These are phyloP conservation scores for Infundibulicybe gibba DNA, from an alignment of 768 basidiomycete species.

Conservation along the genomic window DNA sequence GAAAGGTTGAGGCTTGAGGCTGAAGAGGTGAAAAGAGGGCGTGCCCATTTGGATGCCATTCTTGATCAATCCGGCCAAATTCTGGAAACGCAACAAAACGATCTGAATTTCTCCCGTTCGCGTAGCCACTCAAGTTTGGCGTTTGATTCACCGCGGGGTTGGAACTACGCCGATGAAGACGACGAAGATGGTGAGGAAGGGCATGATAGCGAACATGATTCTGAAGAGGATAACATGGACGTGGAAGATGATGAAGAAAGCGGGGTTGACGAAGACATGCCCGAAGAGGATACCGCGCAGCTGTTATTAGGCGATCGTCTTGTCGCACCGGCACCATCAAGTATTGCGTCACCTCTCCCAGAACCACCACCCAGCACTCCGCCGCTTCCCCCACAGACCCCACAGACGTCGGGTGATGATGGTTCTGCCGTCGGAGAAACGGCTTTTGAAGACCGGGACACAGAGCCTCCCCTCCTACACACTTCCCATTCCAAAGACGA, in stretches of 20 bases:
- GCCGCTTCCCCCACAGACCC: too few relatives aligned
- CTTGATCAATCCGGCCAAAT: slow-evolving; percentile 86
- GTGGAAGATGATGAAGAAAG: slow-evolving; percentile 29
- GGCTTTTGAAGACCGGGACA: slow-evolving; percentile 8
- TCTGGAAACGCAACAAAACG: slow-evolving; percentile 77
- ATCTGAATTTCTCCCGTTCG: slow-evolving; percentile 48
- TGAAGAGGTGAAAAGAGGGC: slow-evolving; percentile 77
- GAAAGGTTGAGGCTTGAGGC: slow-evolving; percentile 59
- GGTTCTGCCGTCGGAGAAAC: slow-evolving; percentile 1
- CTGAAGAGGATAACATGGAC: slow-evolving; percentile 20
- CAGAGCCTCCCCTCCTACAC: too few relatives aligned
- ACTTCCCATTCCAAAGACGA: too few relatives aligned
- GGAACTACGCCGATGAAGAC: slow-evolving; percentile 28
- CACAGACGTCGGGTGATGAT: too few relatives aligned
- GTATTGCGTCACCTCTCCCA: slow-evolving; percentile 1
- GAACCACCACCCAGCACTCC: not conserved
- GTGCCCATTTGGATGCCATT: slow-evolving; percentile 86
- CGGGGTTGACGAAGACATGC: slow-evolving; percentile 18
- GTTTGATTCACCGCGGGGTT: slow-evolving; percentile 29
- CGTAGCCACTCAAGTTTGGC: slow-evolving; percentile 59
- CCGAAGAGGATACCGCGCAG: slow-evolving; percentile 8
- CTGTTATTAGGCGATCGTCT: slow-evolving; percentile 1
- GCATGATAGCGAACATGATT: slow-evolving; percentile 23
- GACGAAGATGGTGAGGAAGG: slow-evolving; percentile 35
- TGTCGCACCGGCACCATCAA: not conserved